phyloP scores from a whole-genome alignment of 2,329 filamentous ascomycete species.

The Hirsutella minnesotensis region DNA sequence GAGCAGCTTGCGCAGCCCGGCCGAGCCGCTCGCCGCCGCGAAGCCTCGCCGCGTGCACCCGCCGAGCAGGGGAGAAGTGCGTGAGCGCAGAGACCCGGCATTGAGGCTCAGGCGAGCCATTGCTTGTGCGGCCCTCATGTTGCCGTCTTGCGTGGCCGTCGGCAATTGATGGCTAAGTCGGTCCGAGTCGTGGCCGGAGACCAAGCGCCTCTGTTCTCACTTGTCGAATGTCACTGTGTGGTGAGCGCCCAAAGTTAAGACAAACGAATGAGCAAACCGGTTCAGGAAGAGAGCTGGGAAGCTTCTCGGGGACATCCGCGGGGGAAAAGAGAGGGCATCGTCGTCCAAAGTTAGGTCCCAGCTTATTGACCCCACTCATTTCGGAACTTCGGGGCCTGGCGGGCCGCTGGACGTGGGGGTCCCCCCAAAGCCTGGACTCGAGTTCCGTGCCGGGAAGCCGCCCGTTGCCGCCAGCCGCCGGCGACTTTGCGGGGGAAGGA shows the following conservation, averaged over 20 bases:
- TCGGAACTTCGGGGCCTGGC: not conserved
- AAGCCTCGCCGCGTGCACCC: not conserved
- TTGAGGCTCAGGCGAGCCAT: not conserved
- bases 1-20: slow-evolving; percentile 32
- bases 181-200: no score
- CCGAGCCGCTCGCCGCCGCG: not conserved
- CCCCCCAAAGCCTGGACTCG: not conserved
- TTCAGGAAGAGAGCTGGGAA: no score
- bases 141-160: not conserved
- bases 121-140: not conserved
- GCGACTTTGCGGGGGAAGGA: no score
- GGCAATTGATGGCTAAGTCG: no score
- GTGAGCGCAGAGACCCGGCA: not conserved
- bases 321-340: no score
- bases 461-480: not conserved
- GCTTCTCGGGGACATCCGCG: no score
- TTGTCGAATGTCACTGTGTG: no score
- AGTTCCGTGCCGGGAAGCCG: not conserved
- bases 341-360: no score
- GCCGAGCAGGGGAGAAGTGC: not conserved
- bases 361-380: not conserved
- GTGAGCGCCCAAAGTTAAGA: no score
- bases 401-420: not conserved
- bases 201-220: no score
- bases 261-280: no score